Evolutionary conservation across 331 rosid species (phyloP).

Genomic region (Arachis monticola): DNA sequence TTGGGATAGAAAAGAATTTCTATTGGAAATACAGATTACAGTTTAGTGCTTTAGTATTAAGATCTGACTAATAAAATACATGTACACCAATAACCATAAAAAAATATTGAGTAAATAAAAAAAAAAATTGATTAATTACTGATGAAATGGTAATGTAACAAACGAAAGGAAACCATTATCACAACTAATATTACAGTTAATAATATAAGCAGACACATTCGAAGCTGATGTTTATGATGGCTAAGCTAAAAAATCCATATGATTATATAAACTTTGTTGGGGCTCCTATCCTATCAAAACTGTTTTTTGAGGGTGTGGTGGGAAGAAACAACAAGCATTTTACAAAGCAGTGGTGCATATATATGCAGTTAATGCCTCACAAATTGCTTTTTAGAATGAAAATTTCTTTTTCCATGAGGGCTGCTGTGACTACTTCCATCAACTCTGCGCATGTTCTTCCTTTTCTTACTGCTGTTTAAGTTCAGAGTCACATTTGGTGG

Average conservation of each 20-base stretch:
- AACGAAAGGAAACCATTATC: background rate
- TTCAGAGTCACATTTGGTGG: constrained; percentile 88
- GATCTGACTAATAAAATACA: no score
- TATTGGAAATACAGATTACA: no score
- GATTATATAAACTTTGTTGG: background rate
- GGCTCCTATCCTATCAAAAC: constrained; percentile 43
- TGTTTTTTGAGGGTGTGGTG: constrained; percentile 24
- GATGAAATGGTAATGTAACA: background rate
- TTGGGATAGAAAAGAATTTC: no score
- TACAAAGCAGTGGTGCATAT: background rate
- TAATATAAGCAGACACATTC: background rate
- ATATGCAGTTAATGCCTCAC: constrained; percentile 54
- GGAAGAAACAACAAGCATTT: constrained; percentile 12
- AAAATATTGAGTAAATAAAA: background rate
- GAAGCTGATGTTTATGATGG: background rate
- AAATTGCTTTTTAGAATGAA: constrained; percentile 61
- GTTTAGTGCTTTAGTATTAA: no score
- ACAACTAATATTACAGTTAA: constrained; percentile 20
- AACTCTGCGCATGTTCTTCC: constrained; percentile 62
- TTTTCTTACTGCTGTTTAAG: constrained; percentile 71
- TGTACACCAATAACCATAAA: no score
- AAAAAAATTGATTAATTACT: background rate
- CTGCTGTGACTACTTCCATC: constrained; percentile 66
- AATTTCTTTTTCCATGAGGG: constrained; percentile 71
- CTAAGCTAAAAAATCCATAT: constrained; percentile 29